These are phyloP conservation scores for Erucastrum elatum DNA, from an alignment of 345 rosid genomes.

Conservation along the genomic window DNA sequence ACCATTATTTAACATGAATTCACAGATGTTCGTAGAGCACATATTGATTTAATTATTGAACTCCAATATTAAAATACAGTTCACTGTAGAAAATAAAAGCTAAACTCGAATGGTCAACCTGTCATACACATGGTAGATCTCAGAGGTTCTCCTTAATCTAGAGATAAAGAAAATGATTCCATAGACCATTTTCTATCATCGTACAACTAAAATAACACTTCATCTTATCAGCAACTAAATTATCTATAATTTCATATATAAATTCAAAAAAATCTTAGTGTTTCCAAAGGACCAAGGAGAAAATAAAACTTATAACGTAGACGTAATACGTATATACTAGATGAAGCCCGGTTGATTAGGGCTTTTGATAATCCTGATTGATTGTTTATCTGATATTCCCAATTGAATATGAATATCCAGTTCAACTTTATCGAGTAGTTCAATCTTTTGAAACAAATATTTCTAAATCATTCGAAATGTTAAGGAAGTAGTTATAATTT, in stretches of 20 bases:
- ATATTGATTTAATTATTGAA: neutral
- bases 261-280: constrained; percentile 5
- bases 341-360: neutral
- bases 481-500: neutral
- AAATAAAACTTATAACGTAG: neutral
- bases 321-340: neutral
- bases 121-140: constrained; percentile 34
- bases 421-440: neutral
- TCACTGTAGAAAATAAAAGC: neutral
- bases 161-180: constrained; percentile 2
- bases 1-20: constrained; percentile 15
- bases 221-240: neutral
- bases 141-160: constrained; percentile 16
- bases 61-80: constrained; percentile 9
- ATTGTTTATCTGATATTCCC: neutral
- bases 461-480: neutral
- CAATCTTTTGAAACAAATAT: neutral
- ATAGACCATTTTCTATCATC: neutral
- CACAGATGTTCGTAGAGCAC: constrained; percentile 3
- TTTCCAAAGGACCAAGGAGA: constrained; percentile 6
- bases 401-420: neutral
- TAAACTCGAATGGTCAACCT: constrained; percentile 13
- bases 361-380: neutral
- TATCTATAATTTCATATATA: neutral
- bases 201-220: constrained; percentile 4